These are phyloP conservation scores for Neofusicoccum sp. DNA, from an alignment of 2,329 filamentous ascomycete genomes.

Conservation along the genomic window DNA sequence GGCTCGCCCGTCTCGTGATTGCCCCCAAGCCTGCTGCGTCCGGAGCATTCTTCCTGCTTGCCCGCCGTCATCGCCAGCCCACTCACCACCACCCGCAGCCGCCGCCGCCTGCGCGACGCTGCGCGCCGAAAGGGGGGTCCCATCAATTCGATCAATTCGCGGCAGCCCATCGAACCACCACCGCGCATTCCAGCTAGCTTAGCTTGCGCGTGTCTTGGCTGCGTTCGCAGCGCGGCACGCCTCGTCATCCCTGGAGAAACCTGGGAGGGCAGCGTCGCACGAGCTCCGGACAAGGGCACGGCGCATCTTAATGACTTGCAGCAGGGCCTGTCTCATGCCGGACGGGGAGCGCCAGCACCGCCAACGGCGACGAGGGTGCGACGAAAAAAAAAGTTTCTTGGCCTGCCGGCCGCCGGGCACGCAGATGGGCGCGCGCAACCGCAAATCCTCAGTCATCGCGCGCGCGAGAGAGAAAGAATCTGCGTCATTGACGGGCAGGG, in stretches of 20 bases:
- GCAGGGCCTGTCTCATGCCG: slow-evolving; percentile 12
- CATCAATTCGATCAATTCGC: slow-evolving; percentile 14
- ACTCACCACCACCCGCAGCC: neutral
- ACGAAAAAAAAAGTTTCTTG: neutral
- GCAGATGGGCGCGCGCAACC: neutral
- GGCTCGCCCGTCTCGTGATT: slow-evolving; percentile 12
- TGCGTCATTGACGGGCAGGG: slow-evolving; percentile 13
- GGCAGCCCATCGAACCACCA: slow-evolving; percentile 16
- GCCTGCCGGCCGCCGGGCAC: neutral
- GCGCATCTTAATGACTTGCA: slow-evolving; percentile 19
- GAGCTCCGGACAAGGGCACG: slow-evolving; percentile 14
- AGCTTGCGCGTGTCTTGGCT: slow-evolving; percentile 11
- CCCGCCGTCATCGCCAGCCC: neutral
- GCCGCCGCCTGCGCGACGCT: neutral
- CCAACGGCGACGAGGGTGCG: slow-evolving; percentile 9
- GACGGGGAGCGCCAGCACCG: neutral
- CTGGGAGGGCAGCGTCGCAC: slow-evolving; percentile 16
- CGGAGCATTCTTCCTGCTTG: neutral
- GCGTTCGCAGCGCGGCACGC: slow-evolving; percentile 11
- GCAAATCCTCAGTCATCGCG: neutral
- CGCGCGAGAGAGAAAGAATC: neutral
- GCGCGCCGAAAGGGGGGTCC: slow-evolving; percentile 6
- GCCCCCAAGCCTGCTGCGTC: neutral
- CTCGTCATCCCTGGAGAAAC: slow-evolving; percentile 16
- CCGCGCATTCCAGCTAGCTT: slow-evolving; percentile 15